phyloP scores from a whole-genome alignment of 306 rosid genomes.

The Vigna angularis region DNA sequence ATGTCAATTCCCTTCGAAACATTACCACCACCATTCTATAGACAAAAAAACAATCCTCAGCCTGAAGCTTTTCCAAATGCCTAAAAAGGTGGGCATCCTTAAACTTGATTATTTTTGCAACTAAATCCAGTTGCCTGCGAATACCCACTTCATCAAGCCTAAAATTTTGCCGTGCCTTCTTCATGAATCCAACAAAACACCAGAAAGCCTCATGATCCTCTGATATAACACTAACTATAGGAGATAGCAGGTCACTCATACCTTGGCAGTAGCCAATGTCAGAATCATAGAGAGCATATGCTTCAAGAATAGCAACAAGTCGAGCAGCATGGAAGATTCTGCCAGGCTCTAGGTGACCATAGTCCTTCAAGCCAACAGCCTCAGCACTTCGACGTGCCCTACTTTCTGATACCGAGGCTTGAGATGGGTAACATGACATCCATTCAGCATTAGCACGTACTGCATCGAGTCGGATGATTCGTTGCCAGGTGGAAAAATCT shows the following conservation, averaged over 20 bases:
- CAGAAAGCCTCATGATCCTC: slow-evolving; percentile 99
- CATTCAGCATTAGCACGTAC: slow-evolving; percentile 92
- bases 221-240: slow-evolving; percentile 75
- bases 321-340: slow-evolving; percentile 96
- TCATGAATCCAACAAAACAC: slow-evolving; percentile 99
- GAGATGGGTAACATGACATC: slow-evolving; percentile 72
- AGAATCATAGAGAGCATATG: slow-evolving; percentile 91
- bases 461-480: slow-evolving; percentile 97
- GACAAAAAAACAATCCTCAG: slow-evolving; percentile 98
- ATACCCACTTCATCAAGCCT: slow-evolving; percentile 98
- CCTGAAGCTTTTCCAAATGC: slow-evolving; percentile 94
- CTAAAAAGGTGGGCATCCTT: slow-evolving; percentile 89
- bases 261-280: slow-evolving; percentile 99
- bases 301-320: slow-evolving; percentile 96
- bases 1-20: slow-evolving; percentile 91
- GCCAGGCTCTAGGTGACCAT: slow-evolving; percentile 81
- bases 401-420: slow-evolving; percentile 65
- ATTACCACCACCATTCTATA: slow-evolving; percentile 99
- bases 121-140: slow-evolving; percentile 83
- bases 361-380: slow-evolving; percentile 96
- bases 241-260: slow-evolving; percentile 98
- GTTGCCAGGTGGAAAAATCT: slow-evolving; percentile 94
- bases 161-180: slow-evolving; percentile 95
- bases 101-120: slow-evolving; percentile 83
- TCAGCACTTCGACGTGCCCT: slow-evolving; percentile 76